Evolutionary conservation across 805 yeast species (phyloP).

Genomic region (Saccharomycopsis sp.): DNA sequence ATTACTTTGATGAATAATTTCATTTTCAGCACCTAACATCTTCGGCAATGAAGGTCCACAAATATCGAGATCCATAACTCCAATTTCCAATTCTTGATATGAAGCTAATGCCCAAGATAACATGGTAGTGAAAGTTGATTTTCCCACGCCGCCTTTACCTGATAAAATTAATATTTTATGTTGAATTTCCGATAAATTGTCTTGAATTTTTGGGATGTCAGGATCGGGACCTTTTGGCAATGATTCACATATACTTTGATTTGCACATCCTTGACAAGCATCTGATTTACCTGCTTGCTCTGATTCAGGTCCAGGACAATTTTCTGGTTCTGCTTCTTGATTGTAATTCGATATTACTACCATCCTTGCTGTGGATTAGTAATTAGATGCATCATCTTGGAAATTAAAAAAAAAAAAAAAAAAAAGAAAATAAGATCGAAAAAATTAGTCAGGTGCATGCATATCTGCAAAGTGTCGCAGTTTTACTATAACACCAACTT

Average conservation of each 20-base stretch:
- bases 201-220: slow-evolving; percentile 70
- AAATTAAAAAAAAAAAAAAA: no score
- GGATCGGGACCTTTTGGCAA: slow-evolving; percentile 94
- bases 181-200: slow-evolving; percentile 52
- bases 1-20: slow-evolving; percentile 78
- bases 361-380: not conserved
- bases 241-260: slow-evolving; percentile 82
- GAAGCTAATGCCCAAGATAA: slow-evolving; percentile 90
- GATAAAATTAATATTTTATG: slow-evolving; percentile 76
- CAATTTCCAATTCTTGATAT: slow-evolving; percentile 74
- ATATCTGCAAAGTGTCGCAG: no score
- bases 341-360: slow-evolving; percentile 4
- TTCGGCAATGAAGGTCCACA: slow-evolving; percentile 97
- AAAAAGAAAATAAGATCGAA: no score
- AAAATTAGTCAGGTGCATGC: no score
- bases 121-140: slow-evolving; percentile 87
- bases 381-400: not conserved
- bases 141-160: slow-evolving; percentile 75
- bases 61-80: slow-evolving; percentile 94
- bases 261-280: slow-evolving; percentile 93
- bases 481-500: not conserved
- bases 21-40: slow-evolving; percentile 89
- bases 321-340: slow-evolving; percentile 81
- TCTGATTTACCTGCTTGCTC: slow-evolving; percentile 90
- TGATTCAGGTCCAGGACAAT: slow-evolving; percentile 97